These are phyloP conservation scores for Daucus carota DNA, from an alignment of 129 eudicot genomes.

Conservation along the genomic window DH1_v3.0 NC_030384.2:42035501-42036000, in stretches of 20 bases:
- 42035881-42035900: constrained; percentile 50
- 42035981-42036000: constrained; percentile 12
- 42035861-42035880: constrained; percentile 47
- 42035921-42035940: constrained; percentile 60
- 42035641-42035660: constrained; percentile 47
- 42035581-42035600: constrained; percentile 22
- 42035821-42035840: constrained; percentile 56
- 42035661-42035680: constrained; percentile 54
- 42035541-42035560: constrained; percentile 47
- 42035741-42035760: constrained; percentile 66
- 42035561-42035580: constrained; percentile 29
- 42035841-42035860: constrained; percentile 53
- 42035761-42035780: constrained; percentile 59
- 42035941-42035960: constrained; percentile 69
- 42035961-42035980: constrained; percentile 50
- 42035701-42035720: constrained; percentile 46
- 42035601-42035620: background rate
- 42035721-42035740: constrained; percentile 20
- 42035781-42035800: constrained; percentile 65
- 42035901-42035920: constrained; percentile 61
- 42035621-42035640: constrained; percentile 38
- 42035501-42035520: constrained; percentile 58
- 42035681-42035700: constrained; percentile 44
- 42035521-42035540: constrained; percentile 41
- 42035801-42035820: constrained; percentile 64